These are phyloP conservation scores for Aureobasidium mangrovei DNA, from an alignment of 2,329 filamentous ascomycete genomes.

Conservation along the genomic window DNA sequence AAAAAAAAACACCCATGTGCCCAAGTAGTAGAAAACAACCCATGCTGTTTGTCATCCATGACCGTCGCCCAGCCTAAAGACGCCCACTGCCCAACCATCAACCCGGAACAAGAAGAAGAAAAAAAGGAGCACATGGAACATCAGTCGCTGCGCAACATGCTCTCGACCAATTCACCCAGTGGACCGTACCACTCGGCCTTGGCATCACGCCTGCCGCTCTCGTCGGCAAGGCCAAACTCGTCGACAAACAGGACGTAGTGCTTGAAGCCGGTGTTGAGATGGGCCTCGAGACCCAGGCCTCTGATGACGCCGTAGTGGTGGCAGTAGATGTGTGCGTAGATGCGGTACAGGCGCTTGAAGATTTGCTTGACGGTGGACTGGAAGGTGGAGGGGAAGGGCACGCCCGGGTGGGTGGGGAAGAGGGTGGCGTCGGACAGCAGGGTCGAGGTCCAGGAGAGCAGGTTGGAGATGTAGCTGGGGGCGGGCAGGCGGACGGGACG, in stretches of 20 bases:
- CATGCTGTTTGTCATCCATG: too few relatives aligned
- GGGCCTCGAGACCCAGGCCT: conserved; percentile 88
- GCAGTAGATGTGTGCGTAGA: conserved; percentile 97
- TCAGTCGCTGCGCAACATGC: conserved; percentile 88
- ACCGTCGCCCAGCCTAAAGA: too few relatives aligned
- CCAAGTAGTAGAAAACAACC: too few relatives aligned
- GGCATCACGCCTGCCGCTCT: conserved; percentile 36
- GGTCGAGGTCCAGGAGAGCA: conserved; percentile 93
- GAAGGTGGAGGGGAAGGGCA: conserved; percentile 88
- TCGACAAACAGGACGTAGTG: conserved; percentile 98
- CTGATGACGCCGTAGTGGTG: conserved; percentile 95
- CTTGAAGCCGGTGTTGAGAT: conserved; percentile 99
- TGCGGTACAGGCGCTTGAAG: conserved; percentile 98
- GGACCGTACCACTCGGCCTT: conserved; percentile 85
- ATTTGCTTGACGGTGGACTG: conserved; percentile 92
- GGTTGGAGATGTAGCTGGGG: conserved; percentile 92
- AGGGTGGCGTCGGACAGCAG: conserved; percentile 93
- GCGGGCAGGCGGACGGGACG: conserved; percentile 96
- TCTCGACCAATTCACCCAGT: conserved; percentile 89
- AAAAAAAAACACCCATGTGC: too few relatives aligned
- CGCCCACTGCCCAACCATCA: not conserved
- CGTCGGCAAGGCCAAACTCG: conserved; percentile 84
- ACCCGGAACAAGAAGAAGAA: not conserved
- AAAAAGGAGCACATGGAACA: conserved; percentile 14
- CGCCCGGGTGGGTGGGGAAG: conserved; percentile 65